Percentiles rank a stretch among this genome's conserved stretches.
Evolutionary conservation across 2,329 filamentous ascomycete species (phyloP).

Genomic region (Claviceps fusiformis): DNA sequence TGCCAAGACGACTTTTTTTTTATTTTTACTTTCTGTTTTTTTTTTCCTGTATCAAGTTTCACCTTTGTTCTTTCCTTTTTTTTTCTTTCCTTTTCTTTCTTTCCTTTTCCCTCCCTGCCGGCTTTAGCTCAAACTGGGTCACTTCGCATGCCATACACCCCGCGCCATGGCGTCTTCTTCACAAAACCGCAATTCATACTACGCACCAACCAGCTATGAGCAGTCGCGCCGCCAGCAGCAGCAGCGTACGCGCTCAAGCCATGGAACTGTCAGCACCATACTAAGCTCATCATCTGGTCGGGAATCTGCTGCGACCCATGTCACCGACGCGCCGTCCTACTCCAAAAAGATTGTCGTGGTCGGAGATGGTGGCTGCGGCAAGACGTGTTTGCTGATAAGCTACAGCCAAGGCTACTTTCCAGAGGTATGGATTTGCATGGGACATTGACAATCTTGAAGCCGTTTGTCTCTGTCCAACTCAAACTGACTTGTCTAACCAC

Average conservation of each 20-base stretch:
- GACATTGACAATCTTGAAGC: too few species aligned
- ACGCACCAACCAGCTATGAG: conserved; percentile 24
- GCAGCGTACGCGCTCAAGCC: conserved; percentile 57
- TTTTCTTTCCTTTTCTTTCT: not conserved
- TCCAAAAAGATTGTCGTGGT: conserved; percentile 99
- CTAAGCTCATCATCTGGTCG: conserved; percentile 62
- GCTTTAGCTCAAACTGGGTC: not conserved
- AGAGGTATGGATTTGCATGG: conserved; percentile 53
- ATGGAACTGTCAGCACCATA: conserved; percentile 79
- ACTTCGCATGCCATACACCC: not conserved
- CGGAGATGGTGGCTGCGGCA: conserved; percentile 93
- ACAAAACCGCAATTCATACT: conserved; percentile 42
- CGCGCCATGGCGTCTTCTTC: conserved; percentile 32
- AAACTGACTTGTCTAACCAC: too few species aligned
- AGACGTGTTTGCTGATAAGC: conserved; percentile 96
- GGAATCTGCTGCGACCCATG: conserved; percentile 67
- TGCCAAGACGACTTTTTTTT: conserved; percentile 1
- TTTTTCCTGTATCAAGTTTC: too few species aligned
- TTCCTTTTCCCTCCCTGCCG: not conserved
- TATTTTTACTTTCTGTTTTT: not conserved
- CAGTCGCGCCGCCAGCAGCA: conserved; percentile 30
- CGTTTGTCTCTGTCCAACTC: not conserved
- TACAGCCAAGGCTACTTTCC: conserved; percentile 98
- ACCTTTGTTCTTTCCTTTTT: not conserved
- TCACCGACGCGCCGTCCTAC: conserved; percentile 83